Evolutionary conservation across 176 grass and related monocot genomes (phyloP).

Genomic region (Canna indica): DNA sequence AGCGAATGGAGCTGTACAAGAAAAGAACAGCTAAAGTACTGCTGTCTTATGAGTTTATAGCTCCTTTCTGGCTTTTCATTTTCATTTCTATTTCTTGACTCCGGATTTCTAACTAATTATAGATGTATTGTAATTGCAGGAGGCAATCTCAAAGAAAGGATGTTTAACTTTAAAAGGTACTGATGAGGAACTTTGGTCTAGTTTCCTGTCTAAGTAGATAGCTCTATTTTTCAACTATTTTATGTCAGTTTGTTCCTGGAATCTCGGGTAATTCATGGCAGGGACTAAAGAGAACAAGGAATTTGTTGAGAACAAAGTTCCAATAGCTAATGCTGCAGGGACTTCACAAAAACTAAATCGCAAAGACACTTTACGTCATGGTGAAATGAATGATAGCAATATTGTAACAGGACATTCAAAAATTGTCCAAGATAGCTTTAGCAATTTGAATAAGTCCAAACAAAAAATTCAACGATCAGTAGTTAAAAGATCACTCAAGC

Average conservation of each 20-base stretch:
- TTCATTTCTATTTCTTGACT: background rate
- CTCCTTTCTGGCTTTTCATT: background rate
- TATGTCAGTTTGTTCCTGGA: background rate
- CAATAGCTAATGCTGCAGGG: background rate
- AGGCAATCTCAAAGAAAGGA: slow-evolving; percentile 30
- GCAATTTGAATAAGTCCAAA: background rate
- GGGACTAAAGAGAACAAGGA: background rate
- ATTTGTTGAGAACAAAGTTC: background rate
- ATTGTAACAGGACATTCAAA: background rate
- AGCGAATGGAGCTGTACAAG: slow-evolving; percentile 46
- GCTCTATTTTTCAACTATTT: background rate
- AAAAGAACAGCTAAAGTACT: slow-evolving; percentile 68
- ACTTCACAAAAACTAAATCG: background rate
- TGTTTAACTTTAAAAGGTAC: slow-evolving; percentile 17
- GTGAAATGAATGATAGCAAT: background rate
- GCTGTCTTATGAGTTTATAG: background rate
- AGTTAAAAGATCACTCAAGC: background rate
- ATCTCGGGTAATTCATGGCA: background rate
- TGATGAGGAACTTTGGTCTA: slow-evolving; percentile 1
- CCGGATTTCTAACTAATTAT: background rate
- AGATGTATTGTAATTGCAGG: slow-evolving; percentile 31
- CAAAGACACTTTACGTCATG: background rate
- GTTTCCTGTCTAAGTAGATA: background rate
- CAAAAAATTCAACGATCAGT: background rate
- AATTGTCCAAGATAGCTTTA: background rate